Evolutionary conservation across 2,329 filamentous ascomycete species (phyloP), one percentile per base, ranked within the genome.

Genomic region (Sordariomycetes sp.): DNA sequence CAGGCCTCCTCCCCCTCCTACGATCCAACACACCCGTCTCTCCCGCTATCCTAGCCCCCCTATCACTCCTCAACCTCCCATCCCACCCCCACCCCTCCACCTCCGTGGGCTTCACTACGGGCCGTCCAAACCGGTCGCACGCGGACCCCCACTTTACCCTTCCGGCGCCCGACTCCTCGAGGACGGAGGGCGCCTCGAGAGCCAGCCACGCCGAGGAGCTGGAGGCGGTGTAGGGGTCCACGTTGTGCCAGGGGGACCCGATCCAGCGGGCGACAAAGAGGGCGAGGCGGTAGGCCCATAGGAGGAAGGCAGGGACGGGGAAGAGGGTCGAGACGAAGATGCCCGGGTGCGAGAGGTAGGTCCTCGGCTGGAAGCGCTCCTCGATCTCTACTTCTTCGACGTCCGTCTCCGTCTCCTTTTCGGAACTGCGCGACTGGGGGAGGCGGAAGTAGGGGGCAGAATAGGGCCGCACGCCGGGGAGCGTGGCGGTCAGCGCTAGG

Each of bases 171-270:
- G 76, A 67, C 2, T 73, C 74, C 55, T 89, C 80, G 15, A 91
- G 75, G 22, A 76, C 74, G 17, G 79, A 78, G 59, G 86, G 79
- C 8, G 82, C 73, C 22, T 85, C 79, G 13, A 97, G 79, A 0
- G 86, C 82, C 7, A 95, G 72, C 86, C 89, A 96, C 25, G 87
- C 85, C 5, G 89, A 80, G 0, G 90, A 82, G 53, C 79, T 79
- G 8, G 91, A 89, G 50, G 87, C 91, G 22, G 80, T 78, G 72
- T 96, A 95, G 0, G 85, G 77, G n/a, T 78, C 79, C 54, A 89
- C 77, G 0, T 81, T 77, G 68, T 97, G 92, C 94, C 94, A 99
- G 12, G 88, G 88, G 2, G 89, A 95, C 54, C 94, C 94, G 28
- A 90, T 67, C 74, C 80, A 84, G 61, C 92, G 87, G 15, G 83